Conservation (phyloP, 2,329 filamentous ascomycete species). For the Phialemoniopsis sp. region DNA sequence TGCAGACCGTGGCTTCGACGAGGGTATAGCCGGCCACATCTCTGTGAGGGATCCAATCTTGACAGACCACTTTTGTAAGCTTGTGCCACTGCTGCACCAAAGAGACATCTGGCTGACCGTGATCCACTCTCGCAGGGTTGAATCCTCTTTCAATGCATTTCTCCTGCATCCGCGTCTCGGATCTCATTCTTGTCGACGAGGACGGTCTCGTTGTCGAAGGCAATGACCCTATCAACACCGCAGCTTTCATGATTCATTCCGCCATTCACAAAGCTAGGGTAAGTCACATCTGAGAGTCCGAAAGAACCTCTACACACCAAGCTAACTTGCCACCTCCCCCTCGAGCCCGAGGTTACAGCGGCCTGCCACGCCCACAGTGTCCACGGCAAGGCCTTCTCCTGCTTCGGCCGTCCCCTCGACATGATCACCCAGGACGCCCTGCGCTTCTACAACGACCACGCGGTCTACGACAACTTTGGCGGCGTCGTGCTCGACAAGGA, state of each 20-base stretch:
- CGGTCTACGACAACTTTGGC: slow-evolving; percentile 55
- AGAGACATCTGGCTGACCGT: too few relatives aligned
- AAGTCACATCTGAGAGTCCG: too few relatives aligned
- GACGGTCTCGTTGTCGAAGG: slow-evolving; percentile 50
- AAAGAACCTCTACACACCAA: too few relatives aligned
- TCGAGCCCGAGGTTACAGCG: slow-evolving; percentile 50
- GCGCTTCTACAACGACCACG: slow-evolving; percentile 51
- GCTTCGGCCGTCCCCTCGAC: slow-evolving; percentile 50
- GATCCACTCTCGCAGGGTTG: too few relatives aligned
- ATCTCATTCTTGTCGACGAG: slow-evolving; percentile 55
- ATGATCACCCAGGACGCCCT: slow-evolving; percentile 56
- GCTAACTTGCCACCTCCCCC: too few relatives aligned
- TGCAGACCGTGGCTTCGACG: slow-evolving; percentile 53
- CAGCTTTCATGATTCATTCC: slow-evolving; percentile 56
- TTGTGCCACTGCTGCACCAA: too few relatives aligned
- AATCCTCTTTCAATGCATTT: slow-evolving; percentile 58
- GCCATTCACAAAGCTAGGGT: slow-evolving; percentile 53
- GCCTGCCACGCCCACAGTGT: slow-evolving; percentile 54
- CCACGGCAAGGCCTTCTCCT: slow-evolving; percentile 52
- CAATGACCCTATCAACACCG: slow-evolving; percentile 48
- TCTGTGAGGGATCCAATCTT: slow-evolving; percentile 29
- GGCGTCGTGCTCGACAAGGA: slow-evolving; percentile 53
- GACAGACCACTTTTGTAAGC: slow-evolving; percentile 14
- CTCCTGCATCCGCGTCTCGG: slow-evolving; percentile 48
- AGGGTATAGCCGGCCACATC: slow-evolving; percentile 61